Evolutionary conservation across 139 green algal genomes (phyloP), one percentile per base, ranked within the genome.

Genomic region (Trebouxia sp.): DNA sequence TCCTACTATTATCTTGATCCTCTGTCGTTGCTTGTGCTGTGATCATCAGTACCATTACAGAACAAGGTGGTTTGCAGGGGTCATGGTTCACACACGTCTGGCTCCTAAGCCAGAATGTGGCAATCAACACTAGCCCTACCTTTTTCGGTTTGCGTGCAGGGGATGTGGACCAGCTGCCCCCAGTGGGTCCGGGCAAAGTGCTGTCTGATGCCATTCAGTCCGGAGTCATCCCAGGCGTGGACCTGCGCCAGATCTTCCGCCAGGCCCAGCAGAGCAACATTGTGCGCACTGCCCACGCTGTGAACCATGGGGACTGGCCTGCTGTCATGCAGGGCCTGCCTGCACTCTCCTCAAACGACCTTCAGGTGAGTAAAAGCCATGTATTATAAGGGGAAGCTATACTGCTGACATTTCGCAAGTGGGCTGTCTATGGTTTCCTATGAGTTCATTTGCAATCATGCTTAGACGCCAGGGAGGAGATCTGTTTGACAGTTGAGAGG

Each of bases 101-200:
- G n/a, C n/a, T n/a, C n/a, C n/a, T n/a, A n/a, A n/a, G n/a, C n/a
- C n/a, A n/a, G n/a, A n/a, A n/a, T n/a, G n/a, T n/a, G n/a, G n/a
- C n/a, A n/a, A n/a, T n/a, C n/a, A n/a, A n/a, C n/a, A n/a, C n/a
- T n/a, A n/a, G n/a, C n/a, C n/a, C n/a, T n/a, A n/a, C n/a, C n/a
- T n/a, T n/a, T n/a, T n/a, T n/a, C n/a, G n/a, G n/a, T n/a, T n/a
- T n/a, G 10, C 10, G 28, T 66, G 65, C 65, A 85, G 82, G 94
- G n/a, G 94, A 97, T 80, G 86, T 88, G 10, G 91, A 97, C 84
- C 94, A 97, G 91, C 90, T 97, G 80, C 94, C 92, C 1, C 88
- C 91, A 8, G 89, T 97, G 26, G 92, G 92, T 0, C 82, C 93
- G 1, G 93, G 93, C 37, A 65, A 74, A 1, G 80, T 95, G 30